Conservation (phyloP, 2,329 filamentous ascomycete species). For the Epichloe hybrida region DNA sequence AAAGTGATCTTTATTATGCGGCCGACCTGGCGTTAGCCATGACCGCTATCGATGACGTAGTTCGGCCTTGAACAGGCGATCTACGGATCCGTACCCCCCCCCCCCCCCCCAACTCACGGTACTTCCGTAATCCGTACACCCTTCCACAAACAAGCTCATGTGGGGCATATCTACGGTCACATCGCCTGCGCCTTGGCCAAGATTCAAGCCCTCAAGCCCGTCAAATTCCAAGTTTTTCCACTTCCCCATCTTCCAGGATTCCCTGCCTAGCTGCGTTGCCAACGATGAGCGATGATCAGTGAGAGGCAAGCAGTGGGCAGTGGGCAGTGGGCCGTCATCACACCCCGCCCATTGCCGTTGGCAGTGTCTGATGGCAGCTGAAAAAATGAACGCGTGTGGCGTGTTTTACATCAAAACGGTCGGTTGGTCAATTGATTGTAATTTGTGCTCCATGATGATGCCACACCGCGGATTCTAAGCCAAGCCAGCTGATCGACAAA, state of each 20-base stretch:
- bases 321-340: too few relatives aligned
- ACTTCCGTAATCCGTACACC: not conserved
- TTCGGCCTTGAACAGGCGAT: not conserved
- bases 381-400: too few relatives aligned
- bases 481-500: not conserved
- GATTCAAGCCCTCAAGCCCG: not conserved
- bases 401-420: too few relatives aligned
- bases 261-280: not conserved
- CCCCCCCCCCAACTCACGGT: too few relatives aligned
- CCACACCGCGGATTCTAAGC: constrained; percentile 17
- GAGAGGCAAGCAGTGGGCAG: not conserved
- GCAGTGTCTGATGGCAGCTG: too few relatives aligned
- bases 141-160: constrained; percentile 3
- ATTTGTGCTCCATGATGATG: constrained; percentile 22
- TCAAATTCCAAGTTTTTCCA: not conserved
- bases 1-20: too few relatives aligned
- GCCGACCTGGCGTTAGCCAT: not conserved
- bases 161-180: not conserved
- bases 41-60: constrained; percentile 2
- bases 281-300: not conserved
- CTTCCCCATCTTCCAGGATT: not conserved
- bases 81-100: too few relatives aligned
- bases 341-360: too few relatives aligned
- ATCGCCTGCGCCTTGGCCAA: not conserved
- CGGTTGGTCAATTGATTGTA: not conserved